A percentile compares a stretch with the other conserved stretches of the same genome.
Evolutionary conservation across 805 yeast genomes (phyloP).

Genomic region (Saturnispora diversa): DNA sequence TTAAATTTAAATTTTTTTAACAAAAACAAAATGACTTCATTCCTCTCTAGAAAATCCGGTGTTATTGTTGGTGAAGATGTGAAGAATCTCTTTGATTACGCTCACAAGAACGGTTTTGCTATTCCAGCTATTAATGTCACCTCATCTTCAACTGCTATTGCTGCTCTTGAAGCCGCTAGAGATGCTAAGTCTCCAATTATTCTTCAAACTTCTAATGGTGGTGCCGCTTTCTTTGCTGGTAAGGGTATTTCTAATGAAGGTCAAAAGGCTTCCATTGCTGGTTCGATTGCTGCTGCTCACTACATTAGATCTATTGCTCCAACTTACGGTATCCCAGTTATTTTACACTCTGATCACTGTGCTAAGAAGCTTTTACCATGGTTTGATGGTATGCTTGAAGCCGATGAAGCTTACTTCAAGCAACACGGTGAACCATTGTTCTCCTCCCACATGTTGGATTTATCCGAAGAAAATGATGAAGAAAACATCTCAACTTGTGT

Average conservation of each 20-base stretch:
- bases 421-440: constrained; percentile 88
- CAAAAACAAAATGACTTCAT: constrained; percentile 36
- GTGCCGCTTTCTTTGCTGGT: constrained; percentile 99
- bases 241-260: constrained; percentile 93
- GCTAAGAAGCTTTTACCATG: constrained; percentile 96
- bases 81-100: constrained; percentile 75
- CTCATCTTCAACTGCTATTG: constrained; percentile 92
- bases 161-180: constrained; percentile 96
- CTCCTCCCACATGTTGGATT: constrained; percentile 98
- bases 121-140: constrained; percentile 98
- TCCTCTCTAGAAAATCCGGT: constrained; percentile 86
- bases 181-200: constrained; percentile 92
- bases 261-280: constrained; percentile 91
- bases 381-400: constrained; percentile 96
- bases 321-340: constrained; percentile 91
- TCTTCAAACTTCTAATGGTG: constrained; percentile 96
- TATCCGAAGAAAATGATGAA: constrained; percentile 93
- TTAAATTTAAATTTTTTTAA: neutral
- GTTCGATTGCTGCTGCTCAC: constrained; percentile 96
- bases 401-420: constrained; percentile 89
- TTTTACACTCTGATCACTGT: constrained; percentile 97
- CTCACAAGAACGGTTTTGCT: constrained; percentile 88
- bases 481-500: constrained; percentile 92
- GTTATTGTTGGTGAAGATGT: constrained; percentile 99
- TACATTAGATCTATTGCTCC: constrained; percentile 96